Base-by-base conservation (phyloP, 2,329 filamentous ascomycete genomes). In the Aspergillus bombycis region DNA sequence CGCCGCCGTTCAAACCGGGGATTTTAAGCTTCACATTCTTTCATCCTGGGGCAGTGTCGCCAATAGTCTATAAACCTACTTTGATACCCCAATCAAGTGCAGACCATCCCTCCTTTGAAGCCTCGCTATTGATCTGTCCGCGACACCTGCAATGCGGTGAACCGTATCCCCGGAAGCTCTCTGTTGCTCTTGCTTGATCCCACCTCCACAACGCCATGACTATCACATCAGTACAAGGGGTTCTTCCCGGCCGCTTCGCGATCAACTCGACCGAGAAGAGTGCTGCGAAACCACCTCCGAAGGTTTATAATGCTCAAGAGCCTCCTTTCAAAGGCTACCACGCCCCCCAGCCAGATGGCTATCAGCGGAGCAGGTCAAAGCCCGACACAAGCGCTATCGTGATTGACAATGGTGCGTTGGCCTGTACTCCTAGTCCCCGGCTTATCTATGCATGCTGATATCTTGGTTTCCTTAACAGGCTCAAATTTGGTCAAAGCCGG, bases 401-500 rank as follows among this genome's bases (percentile, higher is more conserved):
- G 66, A 98, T 99, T 75, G 95, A 99, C 82, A 97, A 97, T 90
- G 95, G 94, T 96, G 81, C 53, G 68, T 61, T 53, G 28, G 6
- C n/a, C 41, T 30, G 28, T 16, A 60, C 3, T 12, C 16, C 34
- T 65, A 26, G 30, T 23, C 43, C 12, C 32, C 12, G 7, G 19
- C 16, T 16, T 36, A 16, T 50, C 2, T 32, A 26, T 6, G 11
- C 16, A 38, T 55, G n/a, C 32, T 66, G 19, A 69, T 58, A 19
- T 43, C 34, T 23, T 2, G n/a, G 23, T 11, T 52, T 19, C 5
- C 23, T 28, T 11, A n/a, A 54, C 71, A 97, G 94, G 95, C 69
- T 95, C 94, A 28, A 96, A 91, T 59, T 84, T 89, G 36, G 88
- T 97, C 64, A 93, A 96, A 79, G 94, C 94, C 59, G 95, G 95